phyloP scores from a whole-genome alignment of 2,329 filamentous ascomycete species.

The Orbilia blumenaviensis region DNA sequence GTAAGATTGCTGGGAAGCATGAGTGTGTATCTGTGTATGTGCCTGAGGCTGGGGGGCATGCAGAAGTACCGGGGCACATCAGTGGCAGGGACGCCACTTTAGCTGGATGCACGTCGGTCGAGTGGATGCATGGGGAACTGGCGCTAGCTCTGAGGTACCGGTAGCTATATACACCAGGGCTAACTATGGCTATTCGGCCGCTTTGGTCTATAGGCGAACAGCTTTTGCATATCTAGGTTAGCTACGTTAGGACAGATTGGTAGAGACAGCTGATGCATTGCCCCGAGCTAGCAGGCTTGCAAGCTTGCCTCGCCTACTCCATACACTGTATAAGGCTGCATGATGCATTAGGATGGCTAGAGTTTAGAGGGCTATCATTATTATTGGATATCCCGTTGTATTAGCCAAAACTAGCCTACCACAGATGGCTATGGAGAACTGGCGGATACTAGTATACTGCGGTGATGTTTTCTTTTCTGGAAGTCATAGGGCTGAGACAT shows the following conservation, averaged over 20 bases:
- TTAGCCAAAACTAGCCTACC: neutral
- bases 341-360: neutral
- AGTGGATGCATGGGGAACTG: neutral
- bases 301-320: neutral
- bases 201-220: neutral
- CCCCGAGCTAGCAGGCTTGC: no score
- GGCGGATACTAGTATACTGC: neutral
- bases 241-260: neutral
- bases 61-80: neutral
- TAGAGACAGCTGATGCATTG: neutral
- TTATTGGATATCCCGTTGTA: neutral
- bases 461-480: neutral
- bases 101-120: neutral
- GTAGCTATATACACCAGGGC: neutral
- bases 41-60: neutral
- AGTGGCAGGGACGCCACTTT: neutral
- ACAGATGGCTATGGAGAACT: neutral
- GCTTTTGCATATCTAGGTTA: neutral
- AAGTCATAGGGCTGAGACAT: constrained; percentile 13
- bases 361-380: neutral
- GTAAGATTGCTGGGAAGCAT: no score
- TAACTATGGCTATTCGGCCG: neutral
- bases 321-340: neutral
- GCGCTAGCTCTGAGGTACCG: neutral
- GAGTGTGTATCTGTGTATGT: neutral